Evolutionary conservation across 352 stramenopile species (phyloP), one percentile per base, ranked within the genome.

Genomic region (Phytophthora palmivora): DNA sequence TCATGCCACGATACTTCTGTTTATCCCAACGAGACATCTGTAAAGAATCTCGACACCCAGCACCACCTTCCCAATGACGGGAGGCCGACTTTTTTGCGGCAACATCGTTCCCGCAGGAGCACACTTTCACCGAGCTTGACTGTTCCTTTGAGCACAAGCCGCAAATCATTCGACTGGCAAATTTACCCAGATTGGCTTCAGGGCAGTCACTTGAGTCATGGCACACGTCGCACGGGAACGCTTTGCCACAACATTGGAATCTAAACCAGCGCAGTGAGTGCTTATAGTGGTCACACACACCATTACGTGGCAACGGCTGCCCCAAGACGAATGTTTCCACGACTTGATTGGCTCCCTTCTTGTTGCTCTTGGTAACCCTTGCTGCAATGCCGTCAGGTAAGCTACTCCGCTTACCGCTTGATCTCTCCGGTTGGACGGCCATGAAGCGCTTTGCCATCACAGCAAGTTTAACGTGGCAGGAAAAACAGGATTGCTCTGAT

Each of bases 211-310:
- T 92, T 14, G 72, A 70, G 47, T 90, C 82, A 55, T 95, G 87
- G 47, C 87, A 95, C 18, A 94, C 83, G 56, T 95, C 87, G 44
- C 87, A 95, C 0, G 84, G 78, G 49, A 92, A 92, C 10, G 77
- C 74, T 51, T 92, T 93, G 18, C 85, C 85, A 39, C 87, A 95
- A 70, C 87, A 95, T 52, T 93, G 87, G 62, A 95, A 95, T 18
- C 84, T 78, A 63, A 95, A 92, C 87, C 87, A 95, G 5, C 87
- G 84, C 14, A 79, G 59, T 37, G 87, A 95, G 53, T 92, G 79
- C 45, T 82, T 83, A 58, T 94, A 95, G 65, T 95, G 87, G 14
- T 89, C 76, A 26, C 87, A 95, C 30, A 54, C 67, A 45, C 87
- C 87, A 37, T 90, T 87, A 43, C 74, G 74, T 19, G 87, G 87